These are phyloP conservation scores for Chlorella vulgaris DNA, from an alignment of 139 green algal genomes.

Conservation along the genomic window DNA sequence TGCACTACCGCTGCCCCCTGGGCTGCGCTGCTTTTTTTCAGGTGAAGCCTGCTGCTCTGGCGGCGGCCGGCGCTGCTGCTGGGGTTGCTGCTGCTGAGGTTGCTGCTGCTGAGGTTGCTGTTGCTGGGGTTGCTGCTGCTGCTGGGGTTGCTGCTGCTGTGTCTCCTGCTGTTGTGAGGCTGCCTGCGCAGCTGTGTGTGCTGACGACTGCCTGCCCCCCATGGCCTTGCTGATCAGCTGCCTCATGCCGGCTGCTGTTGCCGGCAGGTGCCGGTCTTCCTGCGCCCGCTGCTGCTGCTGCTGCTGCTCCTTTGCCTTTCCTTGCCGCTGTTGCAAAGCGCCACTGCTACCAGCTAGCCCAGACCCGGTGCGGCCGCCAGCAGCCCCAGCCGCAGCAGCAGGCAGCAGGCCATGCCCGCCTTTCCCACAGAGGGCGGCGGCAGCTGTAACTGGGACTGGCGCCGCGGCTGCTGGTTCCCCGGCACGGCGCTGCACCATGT, in stretches of 20 bases:
- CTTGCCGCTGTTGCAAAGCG: neutral
- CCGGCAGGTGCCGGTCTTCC: slow-evolving; percentile 8
- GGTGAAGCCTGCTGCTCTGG: neutral
- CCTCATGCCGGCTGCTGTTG: neutral
- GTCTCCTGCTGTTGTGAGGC: neutral
- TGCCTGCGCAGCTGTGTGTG: neutral
- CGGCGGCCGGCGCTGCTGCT: neutral
- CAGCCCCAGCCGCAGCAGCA: no score
- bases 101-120: neutral
- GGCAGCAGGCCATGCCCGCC: neutral
- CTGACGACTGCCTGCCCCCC: neutral
- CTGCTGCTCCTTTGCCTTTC: neutral
- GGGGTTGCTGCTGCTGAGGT: neutral
- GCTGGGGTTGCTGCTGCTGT: neutral
- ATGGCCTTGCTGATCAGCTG: neutral
- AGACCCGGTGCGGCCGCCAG: neutral
- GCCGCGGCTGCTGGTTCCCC: no score
- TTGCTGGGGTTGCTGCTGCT: neutral
- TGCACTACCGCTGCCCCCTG: neutral
- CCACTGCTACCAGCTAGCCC: neutral
- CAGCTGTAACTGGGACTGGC: no score
- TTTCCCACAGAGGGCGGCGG: neutral
- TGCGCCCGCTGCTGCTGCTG: neutral
- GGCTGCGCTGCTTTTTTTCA: slow-evolving; percentile 4
- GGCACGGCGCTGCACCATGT: slow-evolving; percentile 6